phyloP scores from a whole-genome alignment of 108 stramenopile species.

The Cyclotella choctawhatcheeana region DNA sequence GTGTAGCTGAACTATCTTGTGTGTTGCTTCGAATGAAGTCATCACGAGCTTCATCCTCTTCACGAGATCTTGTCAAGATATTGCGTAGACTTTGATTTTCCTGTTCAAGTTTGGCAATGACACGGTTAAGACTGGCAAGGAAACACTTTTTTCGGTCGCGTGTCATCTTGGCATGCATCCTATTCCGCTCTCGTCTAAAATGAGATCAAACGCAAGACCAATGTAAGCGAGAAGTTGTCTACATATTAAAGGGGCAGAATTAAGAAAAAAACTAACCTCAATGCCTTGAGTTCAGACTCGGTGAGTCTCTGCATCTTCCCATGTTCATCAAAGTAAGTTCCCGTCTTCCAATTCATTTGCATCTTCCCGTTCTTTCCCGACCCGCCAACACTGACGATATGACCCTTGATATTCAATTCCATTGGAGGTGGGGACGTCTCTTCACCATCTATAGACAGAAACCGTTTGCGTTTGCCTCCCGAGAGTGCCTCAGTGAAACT shows the following conservation, averaged over 20 bases:
- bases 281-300: conserved; percentile 60
- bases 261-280: conserved; percentile 59
- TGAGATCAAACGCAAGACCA: background rate
- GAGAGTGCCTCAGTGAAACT: conserved; percentile 29
- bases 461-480: conserved; percentile 76
- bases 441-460: conserved; percentile 55
- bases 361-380: conserved; percentile 52
- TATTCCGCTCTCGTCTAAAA: conserved; percentile 89
- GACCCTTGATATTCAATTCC: conserved; percentile 70
- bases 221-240: background rate
- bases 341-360: conserved; percentile 89
- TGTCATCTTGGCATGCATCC: conserved; percentile 96
- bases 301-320: conserved; percentile 64
- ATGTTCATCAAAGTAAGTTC: conserved; percentile 68
- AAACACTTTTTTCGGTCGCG: conserved; percentile 91
- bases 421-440: conserved; percentile 49
- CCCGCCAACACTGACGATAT: conserved; percentile 58
- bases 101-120: conserved; percentile 81
- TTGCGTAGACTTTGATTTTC: conserved; percentile 65
- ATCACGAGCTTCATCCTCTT: background rate
- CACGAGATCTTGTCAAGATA: conserved; percentile 41
- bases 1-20: background rate
- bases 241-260: conserved; percentile 1
- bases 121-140: conserved; percentile 76
- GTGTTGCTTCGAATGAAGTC: background rate